Evolutionary conservation across 306 rosid species (phyloP).

Genomic region (Fragaria ananassa): DNA sequence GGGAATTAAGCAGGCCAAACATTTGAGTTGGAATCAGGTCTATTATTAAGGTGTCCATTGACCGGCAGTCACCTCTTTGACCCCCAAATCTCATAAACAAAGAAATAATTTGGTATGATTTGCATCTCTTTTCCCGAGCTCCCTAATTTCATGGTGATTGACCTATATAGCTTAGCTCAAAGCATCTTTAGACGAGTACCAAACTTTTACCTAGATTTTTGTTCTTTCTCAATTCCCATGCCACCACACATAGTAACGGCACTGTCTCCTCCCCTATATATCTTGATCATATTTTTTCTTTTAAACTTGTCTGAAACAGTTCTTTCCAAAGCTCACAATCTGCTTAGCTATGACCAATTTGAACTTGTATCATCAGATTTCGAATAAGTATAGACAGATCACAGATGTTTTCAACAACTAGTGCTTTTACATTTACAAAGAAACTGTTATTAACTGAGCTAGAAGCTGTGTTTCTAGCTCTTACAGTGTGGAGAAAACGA

Average conservation of each 20-base stretch:
- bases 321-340: not conserved
- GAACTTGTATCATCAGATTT: not conserved
- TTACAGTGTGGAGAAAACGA: not conserved
- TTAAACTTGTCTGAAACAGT: too few species aligned
- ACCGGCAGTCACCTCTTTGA: slow-evolving; percentile 33
- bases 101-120: not conserved
- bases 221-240: slow-evolving; percentile 34
- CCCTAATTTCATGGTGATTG: slow-evolving; percentile 45
- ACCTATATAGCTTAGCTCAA: slow-evolving; percentile 23
- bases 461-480: too few species aligned
- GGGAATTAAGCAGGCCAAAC: not conserved
- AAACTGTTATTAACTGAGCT: too few species aligned
- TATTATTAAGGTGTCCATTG: slow-evolving; percentile 20
- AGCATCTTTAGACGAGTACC: slow-evolving; percentile 34
- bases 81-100: slow-evolving; percentile 11
- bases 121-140: slow-evolving; percentile 25
- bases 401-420: not conserved
- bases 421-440: too few species aligned
- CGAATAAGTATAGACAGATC: too few species aligned
- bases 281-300: too few species aligned
- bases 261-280: not conserved
- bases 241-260: slow-evolving; percentile 33
- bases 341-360: slow-evolving; percentile 14
- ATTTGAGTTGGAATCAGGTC: slow-evolving; percentile 21
- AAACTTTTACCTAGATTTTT: slow-evolving; percentile 32